Evolutionary conservation across 805 yeast genomes (phyloP).

Genomic region (Zygoascus flipseniorum): DNA sequence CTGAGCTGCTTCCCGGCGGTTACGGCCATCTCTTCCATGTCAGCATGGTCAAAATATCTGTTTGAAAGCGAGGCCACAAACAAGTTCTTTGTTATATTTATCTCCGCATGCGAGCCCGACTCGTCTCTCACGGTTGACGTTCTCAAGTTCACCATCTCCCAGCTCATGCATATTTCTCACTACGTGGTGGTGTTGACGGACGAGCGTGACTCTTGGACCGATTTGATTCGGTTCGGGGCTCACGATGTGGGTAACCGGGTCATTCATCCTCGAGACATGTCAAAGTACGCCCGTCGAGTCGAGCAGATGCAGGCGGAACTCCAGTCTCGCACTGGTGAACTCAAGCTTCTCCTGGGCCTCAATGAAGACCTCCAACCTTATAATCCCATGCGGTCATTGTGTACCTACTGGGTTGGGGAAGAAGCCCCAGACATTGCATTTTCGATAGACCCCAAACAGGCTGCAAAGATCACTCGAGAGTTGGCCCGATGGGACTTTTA

Average conservation of each 20-base stretch:
- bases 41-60: constrained; percentile 1
- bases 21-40: neutral
- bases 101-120: neutral
- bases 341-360: constrained; percentile 4
- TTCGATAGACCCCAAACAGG: neutral
- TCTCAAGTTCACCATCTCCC: constrained; percentile 9
- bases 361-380: neutral
- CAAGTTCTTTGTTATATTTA: neutral
- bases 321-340: constrained; percentile 5
- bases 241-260: neutral
- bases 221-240: constrained; percentile 8
- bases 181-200: constrained; percentile 8
- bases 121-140: neutral
- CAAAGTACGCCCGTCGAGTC: neutral
- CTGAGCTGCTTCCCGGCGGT: neutral
- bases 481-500: constrained; percentile 52
- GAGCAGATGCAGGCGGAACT: neutral
- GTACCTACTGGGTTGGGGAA: neutral
- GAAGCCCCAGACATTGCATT: neutral
- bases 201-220: constrained; percentile 3
- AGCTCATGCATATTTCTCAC: constrained; percentile 11
- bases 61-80: neutral
- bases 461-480: neutral
- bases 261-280: neutral
- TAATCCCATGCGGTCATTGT: neutral